These are phyloP conservation scores for Cyberlindnera mycetangii DNA, from an alignment of 805 yeast species.

Conservation along the genomic window DNA sequence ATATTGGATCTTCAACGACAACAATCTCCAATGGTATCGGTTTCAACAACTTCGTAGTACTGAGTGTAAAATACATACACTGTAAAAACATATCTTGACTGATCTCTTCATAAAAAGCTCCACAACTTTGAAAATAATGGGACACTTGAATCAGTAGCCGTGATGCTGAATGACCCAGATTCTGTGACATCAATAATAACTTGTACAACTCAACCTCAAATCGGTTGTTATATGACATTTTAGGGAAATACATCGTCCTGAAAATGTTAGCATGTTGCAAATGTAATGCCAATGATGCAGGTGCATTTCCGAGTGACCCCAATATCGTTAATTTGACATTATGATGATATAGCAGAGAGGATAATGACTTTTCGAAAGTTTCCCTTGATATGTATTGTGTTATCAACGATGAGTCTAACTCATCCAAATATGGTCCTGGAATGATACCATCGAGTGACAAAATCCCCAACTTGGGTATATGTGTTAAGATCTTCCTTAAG, in stretches of 20 bases:
- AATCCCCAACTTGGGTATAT: constrained; percentile 28
- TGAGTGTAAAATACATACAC: constrained; percentile 30
- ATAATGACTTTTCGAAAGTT: constrained; percentile 3
- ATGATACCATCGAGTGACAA: constrained; percentile 36
- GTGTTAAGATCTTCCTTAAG: constrained; percentile 24
- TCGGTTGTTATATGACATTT: constrained; percentile 32
- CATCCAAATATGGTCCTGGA: constrained; percentile 38
- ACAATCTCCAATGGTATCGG: neutral
- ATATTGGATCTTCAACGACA: constrained; percentile 15
- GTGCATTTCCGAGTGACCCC: constrained; percentile 49
- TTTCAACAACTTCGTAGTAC: constrained; percentile 14
- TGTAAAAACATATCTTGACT: constrained; percentile 22
- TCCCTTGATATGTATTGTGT: constrained; percentile 2
- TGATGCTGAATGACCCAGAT: constrained; percentile 45
- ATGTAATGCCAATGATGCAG: constrained; percentile 52
- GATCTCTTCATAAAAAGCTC: constrained; percentile 28
- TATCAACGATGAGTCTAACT: constrained; percentile 19
- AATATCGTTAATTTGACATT: constrained; percentile 24
- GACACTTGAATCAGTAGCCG: constrained; percentile 45
- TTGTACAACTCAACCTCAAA: constrained; percentile 44
- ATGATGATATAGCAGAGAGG: constrained; percentile 3
- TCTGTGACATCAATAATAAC: constrained; percentile 45
- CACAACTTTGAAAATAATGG: constrained; percentile 30
- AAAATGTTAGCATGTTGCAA: constrained; percentile 55
- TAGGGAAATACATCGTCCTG: constrained; percentile 47